phyloP scores from a whole-genome alignment of 2,329 filamentous ascomycete species.

The Reticulascus tulasneorum region DNA sequence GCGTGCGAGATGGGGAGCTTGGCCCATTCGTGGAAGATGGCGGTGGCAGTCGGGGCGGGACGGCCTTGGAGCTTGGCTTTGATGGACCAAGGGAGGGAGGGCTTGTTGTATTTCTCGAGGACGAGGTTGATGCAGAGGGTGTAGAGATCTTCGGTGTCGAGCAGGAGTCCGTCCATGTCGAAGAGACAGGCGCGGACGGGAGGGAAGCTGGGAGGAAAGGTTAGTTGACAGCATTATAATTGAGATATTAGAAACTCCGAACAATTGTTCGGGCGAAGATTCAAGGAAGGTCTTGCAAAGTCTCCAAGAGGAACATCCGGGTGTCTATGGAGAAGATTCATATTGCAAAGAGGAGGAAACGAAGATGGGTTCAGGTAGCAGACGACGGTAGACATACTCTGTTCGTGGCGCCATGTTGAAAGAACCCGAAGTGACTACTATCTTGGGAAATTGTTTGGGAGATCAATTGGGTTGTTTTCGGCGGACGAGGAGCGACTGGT shows the following conservation, averaged over 20 bases:
- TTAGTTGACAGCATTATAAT: no score
- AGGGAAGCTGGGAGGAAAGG: slow-evolving; percentile 55
- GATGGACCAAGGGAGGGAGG: slow-evolving; percentile 82
- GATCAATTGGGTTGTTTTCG: background rate
- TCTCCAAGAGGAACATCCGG: no score
- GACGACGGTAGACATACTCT: slow-evolving; percentile 26
- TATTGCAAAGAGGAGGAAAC: no score
- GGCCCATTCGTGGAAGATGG: slow-evolving; percentile 72
- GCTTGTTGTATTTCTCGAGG: slow-evolving; percentile 69
- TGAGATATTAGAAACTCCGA: no score
- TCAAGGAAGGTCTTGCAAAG: no score
- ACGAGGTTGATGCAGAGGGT: slow-evolving; percentile 79
- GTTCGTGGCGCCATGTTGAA: slow-evolving; percentile 24
- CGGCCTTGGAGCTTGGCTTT: slow-evolving; percentile 78
- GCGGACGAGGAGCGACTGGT: no score
- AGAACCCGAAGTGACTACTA: background rate
- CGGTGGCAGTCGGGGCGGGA: slow-evolving; percentile 48
- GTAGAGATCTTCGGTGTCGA: slow-evolving; percentile 90
- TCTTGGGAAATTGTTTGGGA: background rate
- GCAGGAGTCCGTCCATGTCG: slow-evolving; percentile 96
- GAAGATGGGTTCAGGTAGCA: no score
- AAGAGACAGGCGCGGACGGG: slow-evolving; percentile 89
- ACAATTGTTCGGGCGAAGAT: no score
- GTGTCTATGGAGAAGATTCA: no score
- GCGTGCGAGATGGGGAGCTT: slow-evolving; percentile 71